Evolutionary conservation across 495 filamentous ascomycete genomes (phyloP), one percentile per base, ranked within the genome.

Genomic region (Aspergillus kassunensis): DNA sequence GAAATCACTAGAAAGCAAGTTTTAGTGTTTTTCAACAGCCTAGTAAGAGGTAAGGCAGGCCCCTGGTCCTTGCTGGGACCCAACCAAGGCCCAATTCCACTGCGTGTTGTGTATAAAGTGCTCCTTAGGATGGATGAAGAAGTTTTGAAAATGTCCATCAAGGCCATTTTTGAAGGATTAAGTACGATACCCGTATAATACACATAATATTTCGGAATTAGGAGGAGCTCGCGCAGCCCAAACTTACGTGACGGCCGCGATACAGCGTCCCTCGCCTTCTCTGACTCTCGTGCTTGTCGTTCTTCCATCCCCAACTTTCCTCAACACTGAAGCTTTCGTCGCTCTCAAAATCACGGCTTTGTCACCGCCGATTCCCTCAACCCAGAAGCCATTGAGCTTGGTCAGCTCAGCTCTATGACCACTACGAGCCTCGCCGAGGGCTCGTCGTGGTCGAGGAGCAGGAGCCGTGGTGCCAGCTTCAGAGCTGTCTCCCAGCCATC

Each of bases 401-500:
- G 43, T 33, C 37, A 37, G 46, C 51, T 51, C 41, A 43, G 51
- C 52, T 58, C 54, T 40, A 59, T 60, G 60, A 59, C 57, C 45
- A 51, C 57, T 44, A 37, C 56, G 54, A 47, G 52, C 45, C 37
- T 47, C 15, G 45, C 21, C 21, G 5, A 45, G 44, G 45, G 54
- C 60, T 63, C 54, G 60, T 59, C 54, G 57, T 48, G 56, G 60
- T 63, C 60, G 49, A 56, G 51, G 34, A 53, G 46, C 54, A 57
- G 30, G 51, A 45, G 57, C 36, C 37, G 34, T 21, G 18, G 20
- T 16, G 36, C 11, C 52, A 48, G 37, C 39, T 55, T 25, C 13
- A n/a, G n/a, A n/a, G n/a, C 18, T 40, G 45, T 52, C 37, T 36
- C 46, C 61, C 61, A 64, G 61, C 61, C 61, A 59, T 64, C 61